A percentile compares a stretch with the other conserved stretches of the same genome.
Conservation (phyloP, 2,329 filamentous ascomycete species). For the Aspergillus thermomutatus region DNA sequence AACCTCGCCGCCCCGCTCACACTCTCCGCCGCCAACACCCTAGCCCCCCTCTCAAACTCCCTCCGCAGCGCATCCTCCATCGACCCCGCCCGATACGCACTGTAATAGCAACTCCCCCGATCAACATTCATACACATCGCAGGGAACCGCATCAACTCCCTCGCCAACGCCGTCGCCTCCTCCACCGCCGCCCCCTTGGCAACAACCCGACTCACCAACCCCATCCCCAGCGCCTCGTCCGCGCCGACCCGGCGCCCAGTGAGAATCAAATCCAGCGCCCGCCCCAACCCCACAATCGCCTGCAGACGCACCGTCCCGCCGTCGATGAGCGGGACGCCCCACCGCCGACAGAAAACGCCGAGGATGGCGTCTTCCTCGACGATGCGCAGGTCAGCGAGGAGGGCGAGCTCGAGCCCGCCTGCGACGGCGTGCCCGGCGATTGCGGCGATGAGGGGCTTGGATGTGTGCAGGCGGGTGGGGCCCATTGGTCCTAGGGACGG, state of each 20-base stretch:
- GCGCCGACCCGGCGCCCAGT: conserved; percentile 51
- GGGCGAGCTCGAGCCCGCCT: conserved; percentile 51
- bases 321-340: conserved; percentile 52
- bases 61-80: conserved; percentile 50
- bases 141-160: conserved; percentile 48
- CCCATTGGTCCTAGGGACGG: conserved; percentile 26
- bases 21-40: conserved; percentile 45
- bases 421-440: conserved; percentile 54
- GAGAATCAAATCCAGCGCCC: conserved; percentile 56
- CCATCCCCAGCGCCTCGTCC: conserved; percentile 50
- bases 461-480: conserved; percentile 49
- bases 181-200: conserved; percentile 49
- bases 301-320: conserved; percentile 54
- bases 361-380: conserved; percentile 54
- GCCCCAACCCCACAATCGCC: conserved; percentile 50
- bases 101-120: conserved; percentile 48
- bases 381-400: conserved; percentile 53
- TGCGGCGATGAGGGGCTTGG: conserved; percentile 53
- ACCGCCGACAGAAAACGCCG: conserved; percentile 55
- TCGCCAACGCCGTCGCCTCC: conserved; percentile 49
- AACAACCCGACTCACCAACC: conserved; percentile 53
- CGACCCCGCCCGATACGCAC: conserved; percentile 46
- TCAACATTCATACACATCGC: conserved; percentile 53
- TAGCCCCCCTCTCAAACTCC: conserved; percentile 47
- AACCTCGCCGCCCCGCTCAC: conserved; percentile 42